Evolutionary conservation across 495 filamentous ascomycete genomes (phyloP).

Genomic region (Trichocladium antarcticum): DNA sequence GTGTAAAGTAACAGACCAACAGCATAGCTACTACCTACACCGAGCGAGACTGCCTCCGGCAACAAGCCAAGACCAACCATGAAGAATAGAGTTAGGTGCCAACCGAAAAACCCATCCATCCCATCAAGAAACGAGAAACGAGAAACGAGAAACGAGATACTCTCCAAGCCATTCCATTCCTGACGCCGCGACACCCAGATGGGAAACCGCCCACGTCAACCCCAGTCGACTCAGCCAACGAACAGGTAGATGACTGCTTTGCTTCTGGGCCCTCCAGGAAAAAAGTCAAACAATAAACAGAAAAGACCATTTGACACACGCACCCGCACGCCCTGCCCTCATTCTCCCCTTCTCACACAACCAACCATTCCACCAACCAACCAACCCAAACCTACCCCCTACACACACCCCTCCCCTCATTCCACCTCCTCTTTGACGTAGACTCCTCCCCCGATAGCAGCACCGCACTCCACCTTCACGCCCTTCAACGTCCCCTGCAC

Average conservation of each 20-base stretch:
- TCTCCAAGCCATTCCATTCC: conserved; percentile 10
- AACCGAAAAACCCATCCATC: not conserved
- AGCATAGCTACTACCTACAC: too few relatives aligned
- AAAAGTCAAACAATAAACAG: not conserved
- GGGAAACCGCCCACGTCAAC: conserved; percentile 1
- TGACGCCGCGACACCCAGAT: conserved; percentile 11
- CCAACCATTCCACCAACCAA: not conserved
- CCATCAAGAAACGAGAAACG: not conserved
- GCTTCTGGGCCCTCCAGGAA: not conserved
- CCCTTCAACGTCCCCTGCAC: too few relatives aligned
- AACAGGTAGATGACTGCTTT: not conserved
- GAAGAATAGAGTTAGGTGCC: not conserved
- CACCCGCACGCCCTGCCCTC: too few relatives aligned
- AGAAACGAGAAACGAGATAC: not conserved
- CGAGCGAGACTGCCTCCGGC: too few relatives aligned
- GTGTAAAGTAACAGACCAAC: too few relatives aligned
- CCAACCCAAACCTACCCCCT: not conserved
- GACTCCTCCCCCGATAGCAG: too few relatives aligned
- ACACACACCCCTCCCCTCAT: not conserved
- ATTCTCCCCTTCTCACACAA: too few relatives aligned
- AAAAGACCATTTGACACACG: too few relatives aligned
- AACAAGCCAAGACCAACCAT: not conserved
- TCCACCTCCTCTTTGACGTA: too few relatives aligned
- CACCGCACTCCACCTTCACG: too few relatives aligned
- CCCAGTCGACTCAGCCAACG: not conserved